A percentile compares a stretch with the other conserved stretches of the same genome.
These are phyloP conservation scores for Lipomyces kockii DNA, from an alignment of 805 yeast genomes.

Conservation along the genomic window DNA sequence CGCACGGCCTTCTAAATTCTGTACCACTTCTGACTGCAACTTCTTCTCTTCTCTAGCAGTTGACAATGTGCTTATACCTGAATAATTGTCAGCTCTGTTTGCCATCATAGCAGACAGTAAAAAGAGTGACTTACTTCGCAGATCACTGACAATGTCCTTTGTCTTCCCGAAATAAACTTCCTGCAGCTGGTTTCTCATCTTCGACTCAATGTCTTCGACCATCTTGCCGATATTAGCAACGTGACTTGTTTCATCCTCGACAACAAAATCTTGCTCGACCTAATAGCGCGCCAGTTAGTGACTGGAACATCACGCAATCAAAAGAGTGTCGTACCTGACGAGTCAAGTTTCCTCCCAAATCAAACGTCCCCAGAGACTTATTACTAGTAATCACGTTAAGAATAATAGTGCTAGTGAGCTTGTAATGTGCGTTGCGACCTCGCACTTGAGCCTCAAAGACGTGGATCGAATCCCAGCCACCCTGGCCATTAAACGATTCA, in stretches of 20 bases:
- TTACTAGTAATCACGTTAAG: conserved; percentile 59
- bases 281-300: background rate
- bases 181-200: conserved; percentile 82
- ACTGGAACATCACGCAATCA: background rate
- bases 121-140: conserved; percentile 49
- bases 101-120: background rate
- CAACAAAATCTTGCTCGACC: conserved; percentile 57
- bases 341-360: conserved; percentile 80
- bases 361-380: conserved; percentile 48
- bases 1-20: conserved; percentile 41
- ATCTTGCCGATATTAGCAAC: conserved; percentile 82
- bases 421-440: conserved; percentile 54
- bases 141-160: conserved; percentile 78
- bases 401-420: conserved; percentile 85
- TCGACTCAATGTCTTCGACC: conserved; percentile 86
- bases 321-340: conserved; percentile 57
- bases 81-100: background rate
- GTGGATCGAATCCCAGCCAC: conserved; percentile 92
- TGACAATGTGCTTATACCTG: conserved; percentile 44
- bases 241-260: conserved; percentile 65
- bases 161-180: conserved; percentile 96
- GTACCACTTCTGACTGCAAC: conserved; percentile 52
- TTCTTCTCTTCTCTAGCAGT: conserved; percentile 48
- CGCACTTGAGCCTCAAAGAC: conserved; percentile 72
- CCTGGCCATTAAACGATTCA: conserved; percentile 41